phyloP scores from a whole-genome alignment of 1,284 basidiomycete species.

The Baeospora myosura region DNA sequence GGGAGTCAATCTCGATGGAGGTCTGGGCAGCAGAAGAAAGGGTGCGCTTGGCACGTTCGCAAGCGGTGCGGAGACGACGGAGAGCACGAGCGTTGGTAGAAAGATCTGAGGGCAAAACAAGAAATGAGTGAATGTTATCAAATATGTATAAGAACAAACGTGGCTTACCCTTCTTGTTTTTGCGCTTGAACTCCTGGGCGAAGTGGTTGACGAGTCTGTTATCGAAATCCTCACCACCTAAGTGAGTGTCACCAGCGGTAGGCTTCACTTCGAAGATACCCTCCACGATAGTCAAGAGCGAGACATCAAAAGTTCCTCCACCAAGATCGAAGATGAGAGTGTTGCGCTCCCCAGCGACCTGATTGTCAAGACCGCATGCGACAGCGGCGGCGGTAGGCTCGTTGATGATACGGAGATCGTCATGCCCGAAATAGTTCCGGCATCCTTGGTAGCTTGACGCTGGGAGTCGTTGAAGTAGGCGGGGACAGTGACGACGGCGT shows the following conservation, averaged over 20 bases:
- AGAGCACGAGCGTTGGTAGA: slow-evolving; percentile 92
- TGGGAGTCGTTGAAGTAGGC: slow-evolving; percentile 73
- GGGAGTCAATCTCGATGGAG: slow-evolving; percentile 96
- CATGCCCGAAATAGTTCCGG: slow-evolving; percentile 69
- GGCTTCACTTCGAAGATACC: slow-evolving; percentile 77
- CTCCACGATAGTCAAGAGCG: slow-evolving; percentile 70
- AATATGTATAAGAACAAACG: neutral
- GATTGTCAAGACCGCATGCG: slow-evolving; percentile 71
- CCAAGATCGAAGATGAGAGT: slow-evolving; percentile 86
- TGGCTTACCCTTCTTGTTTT: slow-evolving; percentile 15
- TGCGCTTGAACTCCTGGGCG: slow-evolving; percentile 16
- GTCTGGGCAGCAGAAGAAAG: slow-evolving; percentile 96
- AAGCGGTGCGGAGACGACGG: slow-evolving; percentile 94
- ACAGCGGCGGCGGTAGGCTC: slow-evolving; percentile 56
- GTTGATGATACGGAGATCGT: slow-evolving; percentile 64
- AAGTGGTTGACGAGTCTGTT: slow-evolving; percentile 79
- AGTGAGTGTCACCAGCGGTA: slow-evolving; percentile 75
- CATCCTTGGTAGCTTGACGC: slow-evolving; percentile 78
- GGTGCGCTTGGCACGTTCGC: slow-evolving; percentile 98
- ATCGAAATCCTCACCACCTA: slow-evolving; percentile 90
- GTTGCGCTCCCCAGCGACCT: slow-evolving; percentile 63
- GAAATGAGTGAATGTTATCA: neutral
- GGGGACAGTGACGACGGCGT: slow-evolving; percentile 41
- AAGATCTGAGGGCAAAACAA: slow-evolving; percentile 47
- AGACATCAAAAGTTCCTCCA: slow-evolving; percentile 80